Evolutionary conservation across 1,284 basidiomycete species (phyloP), one percentile per base, ranked within the genome.

Genomic region (Leucoagaricus sp.): DNA sequence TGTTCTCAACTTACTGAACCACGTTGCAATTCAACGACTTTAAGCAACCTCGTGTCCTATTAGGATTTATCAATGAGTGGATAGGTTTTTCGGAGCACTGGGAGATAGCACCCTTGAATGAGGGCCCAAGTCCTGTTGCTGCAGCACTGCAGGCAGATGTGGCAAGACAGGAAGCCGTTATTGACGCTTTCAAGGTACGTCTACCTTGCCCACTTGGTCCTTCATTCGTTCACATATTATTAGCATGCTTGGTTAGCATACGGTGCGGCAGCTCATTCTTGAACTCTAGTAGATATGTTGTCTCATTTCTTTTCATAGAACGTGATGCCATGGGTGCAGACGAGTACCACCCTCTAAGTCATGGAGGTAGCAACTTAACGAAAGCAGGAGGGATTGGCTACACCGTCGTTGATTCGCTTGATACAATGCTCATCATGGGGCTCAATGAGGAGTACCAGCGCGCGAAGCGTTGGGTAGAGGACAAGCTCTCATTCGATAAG

Each of bases 381-480:
- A 60, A 71, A 4, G 84, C 84, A 0, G 89, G 89, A 13, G 91
- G 91, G 3, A 88, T 96, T 53, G 94, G 94, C 10, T 95, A 94
- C 69, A 92, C 86, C 28, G 84, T 95, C 33, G 80, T 87, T 40
- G 93, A 95, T 65, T 85, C 90, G 0, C 79, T 95, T 33, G 96
- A 98, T 70, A 90, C 91, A 4, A 86, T 98, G 75, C 81, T 94
- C 47, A 74, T 98, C 53, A 89, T 97, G 87, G 91, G 87, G 1
- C 78, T 96, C 10, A 71, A 84, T 9, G 83, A 87, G 0, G 95
- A 96, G 69, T 95, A 94, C 66, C 61, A 76, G 47, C 80, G 90
- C 10, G 93, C 95, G 0, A 76, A 88, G 13, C 68, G 84, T 40
- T 98, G 96, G 95, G 81, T 97, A 17, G 79, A 77, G 25, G 77